Evolutionary conservation across 2,329 filamentous ascomycete genomes (phyloP), one percentile per base, ranked within the genome.

Genomic region (Colletotrichum sp.): DNA sequence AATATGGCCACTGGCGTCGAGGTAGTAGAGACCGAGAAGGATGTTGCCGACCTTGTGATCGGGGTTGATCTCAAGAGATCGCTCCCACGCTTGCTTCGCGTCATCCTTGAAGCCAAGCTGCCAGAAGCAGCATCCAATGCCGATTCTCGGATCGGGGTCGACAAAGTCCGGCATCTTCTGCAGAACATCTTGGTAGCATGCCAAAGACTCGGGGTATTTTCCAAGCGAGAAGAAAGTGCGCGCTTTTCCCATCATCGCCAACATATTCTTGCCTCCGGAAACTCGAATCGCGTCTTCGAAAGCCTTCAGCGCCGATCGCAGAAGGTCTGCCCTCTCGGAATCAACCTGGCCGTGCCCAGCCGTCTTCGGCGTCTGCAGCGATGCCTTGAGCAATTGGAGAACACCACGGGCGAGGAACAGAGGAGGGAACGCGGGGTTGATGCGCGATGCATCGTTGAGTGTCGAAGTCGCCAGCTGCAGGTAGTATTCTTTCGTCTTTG

Each of bases 81-180:
- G 91, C 82, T 98, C 94, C 97, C 97, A 99, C 14, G 97, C 96
- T 64, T 89, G 88, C 82, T 95, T 96, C 9, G 98, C 97, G 81
- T 98, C 95, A 39, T 98, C 95, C 84, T 98, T 98, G 88, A 95
- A 96, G 13, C 96, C 96, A 32, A 99, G 89, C 84, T 98, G 95
- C 97, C 98, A 99, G 84, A 98, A 94, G 87, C 97, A 99, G 85
- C 95, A 97, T 61, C 97, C 97, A 81, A 99, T 96, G 71, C 97
- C 97, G 79, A 99, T 96, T 80, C 98, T 92, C 79, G 97, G 98
- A 84, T 99, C 97, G 1, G 97, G 97, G 81, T 99, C 97, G 57
- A 94, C 92, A 81, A 99, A 89, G 79, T 95, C 93, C 3, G 97
- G 97, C 88, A 96, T 96, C 84, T 94, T 96, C 80, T 93, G 90